These are phyloP conservation scores for Jatropha curcas DNA, from an alignment of 345 rosid genomes.

Conservation along the genomic window DNA sequence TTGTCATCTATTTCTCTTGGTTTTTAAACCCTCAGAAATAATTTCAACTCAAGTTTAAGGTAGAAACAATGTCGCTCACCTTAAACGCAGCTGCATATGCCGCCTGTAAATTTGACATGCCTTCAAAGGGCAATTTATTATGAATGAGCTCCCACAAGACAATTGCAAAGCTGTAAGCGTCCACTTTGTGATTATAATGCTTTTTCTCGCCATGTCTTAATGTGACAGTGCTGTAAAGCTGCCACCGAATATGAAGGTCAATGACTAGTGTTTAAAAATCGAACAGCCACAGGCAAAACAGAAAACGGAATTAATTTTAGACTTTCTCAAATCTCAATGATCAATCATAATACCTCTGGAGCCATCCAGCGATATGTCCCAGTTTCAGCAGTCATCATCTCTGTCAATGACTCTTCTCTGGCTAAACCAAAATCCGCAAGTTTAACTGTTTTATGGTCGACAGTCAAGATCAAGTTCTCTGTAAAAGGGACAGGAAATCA, in stretches of 20 bases:
- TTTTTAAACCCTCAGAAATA: not conserved
- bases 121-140: conserved; percentile 96
- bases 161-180: conserved; percentile 94
- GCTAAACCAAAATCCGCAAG: conserved; percentile 99
- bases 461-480: conserved; percentile 93
- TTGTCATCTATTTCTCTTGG: not conserved
- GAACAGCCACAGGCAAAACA: conserved; percentile 3
- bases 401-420: conserved; percentile 95
- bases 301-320: not conserved
- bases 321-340: conserved; percentile 7
- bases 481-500: conserved; percentile 31
- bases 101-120: conserved; percentile 99
- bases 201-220: conserved; percentile 96
- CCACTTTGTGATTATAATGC: conserved; percentile 95
- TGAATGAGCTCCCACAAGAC: conserved; percentile 97
- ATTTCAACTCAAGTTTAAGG: not conserved
- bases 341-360: conserved; percentile 64
- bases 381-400: conserved; percentile 99
- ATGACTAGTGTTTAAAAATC: not conserved
- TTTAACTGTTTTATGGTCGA: conserved; percentile 79
- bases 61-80: conserved; percentile 38
- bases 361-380: conserved; percentile 99
- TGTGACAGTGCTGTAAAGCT: conserved; percentile 98
- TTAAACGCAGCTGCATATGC: conserved; percentile 99
- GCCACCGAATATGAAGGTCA: conserved; percentile 23